Percentiles rank a stretch among this genome's conserved stretches.
Conservation (phyloP, 768 basidiomycete genomes). For the Pulveroboletus ravenelii region DNA sequence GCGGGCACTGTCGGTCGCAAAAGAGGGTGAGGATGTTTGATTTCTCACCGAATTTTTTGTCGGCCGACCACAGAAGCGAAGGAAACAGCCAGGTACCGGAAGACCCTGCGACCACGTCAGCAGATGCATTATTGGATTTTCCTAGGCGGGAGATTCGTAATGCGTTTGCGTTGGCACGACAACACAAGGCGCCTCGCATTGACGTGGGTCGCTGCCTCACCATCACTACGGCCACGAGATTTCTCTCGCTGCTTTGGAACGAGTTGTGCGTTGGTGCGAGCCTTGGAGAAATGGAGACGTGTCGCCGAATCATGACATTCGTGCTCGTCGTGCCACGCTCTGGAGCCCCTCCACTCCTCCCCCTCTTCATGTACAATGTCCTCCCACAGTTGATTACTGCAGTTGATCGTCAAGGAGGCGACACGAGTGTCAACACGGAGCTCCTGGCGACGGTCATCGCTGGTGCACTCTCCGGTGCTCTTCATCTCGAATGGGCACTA, state of each 20-base stretch:
- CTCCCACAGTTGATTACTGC: conserved; percentile 52
- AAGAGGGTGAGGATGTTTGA: conserved; percentile 32
- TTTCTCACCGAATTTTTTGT: neutral
- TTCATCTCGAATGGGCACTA: conserved; percentile 70
- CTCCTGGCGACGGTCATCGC: conserved; percentile 61
- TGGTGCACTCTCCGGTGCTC: conserved; percentile 58
- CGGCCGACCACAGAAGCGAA: neutral
- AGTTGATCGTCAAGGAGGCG: conserved; percentile 50
- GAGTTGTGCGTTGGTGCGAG: conserved; percentile 53
- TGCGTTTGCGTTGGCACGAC: conserved; percentile 52
- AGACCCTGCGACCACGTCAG: conserved; percentile 19
- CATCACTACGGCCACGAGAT: conserved; percentile 51
- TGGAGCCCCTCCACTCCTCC: conserved; percentile 58
- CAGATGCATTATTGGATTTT: conserved; percentile 46
- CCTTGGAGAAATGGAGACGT: conserved; percentile 57
- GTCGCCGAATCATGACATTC: conserved; percentile 63
- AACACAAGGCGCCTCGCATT: conserved; percentile 59
- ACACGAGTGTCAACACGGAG: conserved; percentile 56
- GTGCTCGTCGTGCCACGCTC: conserved; percentile 60
- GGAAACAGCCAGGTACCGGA: conserved; percentile 18
- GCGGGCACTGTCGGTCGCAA: conserved; percentile 35
- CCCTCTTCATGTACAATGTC: conserved; percentile 67
- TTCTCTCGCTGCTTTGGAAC: conserved; percentile 65
- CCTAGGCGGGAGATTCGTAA: conserved; percentile 53
- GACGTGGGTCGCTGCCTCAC: conserved; percentile 67